Conservation (phyloP, 2,329 filamentous ascomycete genomes). For the Penicillium fuscoglaucum region DNA sequence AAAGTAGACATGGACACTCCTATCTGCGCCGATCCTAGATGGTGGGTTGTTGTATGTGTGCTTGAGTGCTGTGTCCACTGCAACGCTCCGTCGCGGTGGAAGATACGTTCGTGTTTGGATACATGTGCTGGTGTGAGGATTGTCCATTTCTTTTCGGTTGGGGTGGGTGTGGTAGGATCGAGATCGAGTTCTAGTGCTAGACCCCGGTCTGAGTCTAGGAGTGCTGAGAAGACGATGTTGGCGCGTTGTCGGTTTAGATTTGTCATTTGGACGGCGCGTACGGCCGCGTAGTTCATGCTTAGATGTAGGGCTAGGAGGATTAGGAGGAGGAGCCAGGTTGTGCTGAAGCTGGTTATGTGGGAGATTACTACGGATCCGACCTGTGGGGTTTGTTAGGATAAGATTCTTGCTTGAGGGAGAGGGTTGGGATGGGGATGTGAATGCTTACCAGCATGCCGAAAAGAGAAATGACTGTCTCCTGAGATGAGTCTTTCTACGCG, state of each 20-base stretch:
- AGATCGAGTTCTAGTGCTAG: slow-evolving; percentile 11
- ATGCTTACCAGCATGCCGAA: slow-evolving; percentile 72
- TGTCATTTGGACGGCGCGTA: slow-evolving; percentile 78
- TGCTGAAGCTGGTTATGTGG: slow-evolving; percentile 65
- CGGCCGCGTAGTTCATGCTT: slow-evolving; percentile 80
- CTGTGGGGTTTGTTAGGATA: slow-evolving; percentile 28
- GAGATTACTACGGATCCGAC: slow-evolving; percentile 79
- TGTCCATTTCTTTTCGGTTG: background rate
- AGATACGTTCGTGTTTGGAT: slow-evolving; percentile 58
- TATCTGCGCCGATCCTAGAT: slow-evolving; percentile 56
- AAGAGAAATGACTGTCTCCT: slow-evolving; percentile 90
- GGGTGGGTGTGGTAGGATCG: background rate
- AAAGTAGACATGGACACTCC: slow-evolving; percentile 50
- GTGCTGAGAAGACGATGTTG: slow-evolving; percentile 68
- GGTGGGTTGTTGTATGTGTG: background rate
- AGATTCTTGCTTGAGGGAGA: background rate
- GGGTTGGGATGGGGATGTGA: background rate
- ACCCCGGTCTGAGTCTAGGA: slow-evolving; percentile 43
- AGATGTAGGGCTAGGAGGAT: slow-evolving; percentile 74
- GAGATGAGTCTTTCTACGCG: slow-evolving; percentile 76
- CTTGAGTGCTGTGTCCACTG: slow-evolving; percentile 45
- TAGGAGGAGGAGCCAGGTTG: slow-evolving; percentile 74
- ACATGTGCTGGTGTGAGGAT: slow-evolving; percentile 65
- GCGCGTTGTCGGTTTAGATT: slow-evolving; percentile 85
- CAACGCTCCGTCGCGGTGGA: slow-evolving; percentile 67